Evolutionary conservation across 116 monocot genomes (phyloP).

Genomic region (Cymodocea nodosa): DNA sequence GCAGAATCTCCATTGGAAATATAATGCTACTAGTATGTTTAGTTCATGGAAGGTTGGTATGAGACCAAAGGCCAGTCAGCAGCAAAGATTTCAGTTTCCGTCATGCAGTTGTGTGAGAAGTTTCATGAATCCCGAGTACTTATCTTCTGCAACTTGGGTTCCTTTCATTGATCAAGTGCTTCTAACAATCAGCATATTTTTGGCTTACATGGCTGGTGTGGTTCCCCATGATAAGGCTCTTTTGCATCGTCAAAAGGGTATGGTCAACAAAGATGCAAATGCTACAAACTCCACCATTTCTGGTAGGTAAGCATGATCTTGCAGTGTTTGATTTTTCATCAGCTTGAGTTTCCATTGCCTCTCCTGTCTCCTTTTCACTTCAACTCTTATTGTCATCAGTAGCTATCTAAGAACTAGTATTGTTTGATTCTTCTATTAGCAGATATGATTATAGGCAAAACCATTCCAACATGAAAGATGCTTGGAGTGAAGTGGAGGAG

Average conservation of each 20-base stretch:
- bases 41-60: conserved; percentile 7
- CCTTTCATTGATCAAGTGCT: conserved; percentile 57
- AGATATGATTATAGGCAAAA: conserved; percentile 11
- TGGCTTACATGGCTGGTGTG: conserved; percentile 75
- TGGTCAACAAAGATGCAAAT: conserved; percentile 4
- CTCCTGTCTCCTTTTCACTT: background rate
- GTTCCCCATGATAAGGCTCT: conserved; percentile 24
- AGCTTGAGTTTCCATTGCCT: background rate
- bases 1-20: conserved; percentile 6
- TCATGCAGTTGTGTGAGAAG: conserved; percentile 35
- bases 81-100: conserved; percentile 7
- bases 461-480: conserved; percentile 11
- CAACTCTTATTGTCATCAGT: too few species aligned
- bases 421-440: conserved; percentile 1
- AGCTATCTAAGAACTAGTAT: too few species aligned
- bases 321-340: background rate
- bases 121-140: conserved; percentile 37
- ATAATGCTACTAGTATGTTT: background rate
- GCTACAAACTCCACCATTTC: conserved; percentile 23
- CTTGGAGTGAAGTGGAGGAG: conserved; percentile 39
- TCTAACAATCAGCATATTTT: conserved; percentile 54
- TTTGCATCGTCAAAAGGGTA: conserved; percentile 8
- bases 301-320: conserved; percentile 64
- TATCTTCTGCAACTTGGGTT: conserved; percentile 28
- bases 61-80: background rate